A percentile compares a stretch with the other conserved stretches of the same genome.
Conservation (phyloP, 2,329 filamentous ascomycete species). For the Graphilbum fragrans region DNA sequence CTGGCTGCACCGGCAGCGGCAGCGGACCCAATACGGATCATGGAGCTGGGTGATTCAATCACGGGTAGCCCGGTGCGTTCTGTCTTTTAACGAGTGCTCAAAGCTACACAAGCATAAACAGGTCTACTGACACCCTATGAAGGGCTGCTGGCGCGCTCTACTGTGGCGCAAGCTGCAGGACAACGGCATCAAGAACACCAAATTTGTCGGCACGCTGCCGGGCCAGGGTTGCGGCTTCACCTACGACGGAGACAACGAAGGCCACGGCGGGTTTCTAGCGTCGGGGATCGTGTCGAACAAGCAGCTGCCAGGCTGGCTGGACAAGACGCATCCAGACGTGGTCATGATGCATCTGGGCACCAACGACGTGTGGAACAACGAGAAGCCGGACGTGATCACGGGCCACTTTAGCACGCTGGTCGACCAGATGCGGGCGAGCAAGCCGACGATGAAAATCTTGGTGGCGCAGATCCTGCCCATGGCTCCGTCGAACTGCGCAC, state of each 20-base stretch:
- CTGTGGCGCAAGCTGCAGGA: slow-evolving; percentile 19
- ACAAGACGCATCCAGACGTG: slow-evolving; percentile 24
- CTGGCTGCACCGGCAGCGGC: neutral
- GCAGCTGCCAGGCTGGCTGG: slow-evolving; percentile 25
- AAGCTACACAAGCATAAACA: no score
- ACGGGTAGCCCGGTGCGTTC: slow-evolving; percentile 12
- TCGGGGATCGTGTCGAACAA: slow-evolving; percentile 24
- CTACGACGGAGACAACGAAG: slow-evolving; percentile 31
- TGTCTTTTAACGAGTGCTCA: no score
- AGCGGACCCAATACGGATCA: slow-evolving; percentile 9
- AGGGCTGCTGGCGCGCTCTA: slow-evolving; percentile 21
- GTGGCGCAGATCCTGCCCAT: slow-evolving; percentile 22
- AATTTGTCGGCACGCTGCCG: slow-evolving; percentile 22
- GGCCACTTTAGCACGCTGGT: slow-evolving; percentile 24
- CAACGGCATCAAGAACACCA: slow-evolving; percentile 18
- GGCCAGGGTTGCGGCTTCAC: slow-evolving; percentile 21
- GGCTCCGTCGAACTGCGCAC: slow-evolving; percentile 15
- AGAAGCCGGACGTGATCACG: slow-evolving; percentile 20
- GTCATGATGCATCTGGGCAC: slow-evolving; percentile 29
- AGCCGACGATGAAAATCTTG: slow-evolving; percentile 24
- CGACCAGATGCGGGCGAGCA: slow-evolving; percentile 27
- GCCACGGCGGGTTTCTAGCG: slow-evolving; percentile 26
- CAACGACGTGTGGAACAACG: slow-evolving; percentile 25
- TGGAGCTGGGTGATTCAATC: slow-evolving; percentile 16
- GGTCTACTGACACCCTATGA: neutral